Evolutionary conservation across 139 green algal species (phyloP), one percentile per base, ranked within the genome.

Genomic region (Haematococcus lacustris): DNA sequence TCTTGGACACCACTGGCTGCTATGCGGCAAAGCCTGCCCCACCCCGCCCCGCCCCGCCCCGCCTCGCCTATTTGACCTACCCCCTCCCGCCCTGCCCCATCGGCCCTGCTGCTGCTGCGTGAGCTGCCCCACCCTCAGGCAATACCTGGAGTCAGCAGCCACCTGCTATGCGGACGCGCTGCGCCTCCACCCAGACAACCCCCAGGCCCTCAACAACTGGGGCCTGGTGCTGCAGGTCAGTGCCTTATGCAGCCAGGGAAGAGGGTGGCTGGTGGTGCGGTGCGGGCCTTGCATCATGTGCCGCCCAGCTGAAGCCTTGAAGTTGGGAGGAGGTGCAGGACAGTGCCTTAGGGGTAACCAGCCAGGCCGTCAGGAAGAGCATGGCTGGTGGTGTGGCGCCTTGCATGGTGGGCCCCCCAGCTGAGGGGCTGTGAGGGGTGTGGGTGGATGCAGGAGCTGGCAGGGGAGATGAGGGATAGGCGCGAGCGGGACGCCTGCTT

Each of bases 131-230:
- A 23, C 0, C 70, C 67, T 57, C 51, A 76, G 70, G 51, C 40
- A 21, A 3, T 87, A 70, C 53, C 67, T 92, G 43, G 68, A 82
- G 34, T 34, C 75, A 3, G 86, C 87, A 0, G 78, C 79, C 7
- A 71, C 86, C 21, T 89, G 90, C 70, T 95, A 95, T 71, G 80
- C 84, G 13, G 68, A 73, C 25, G 85, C 87, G 1, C 78, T 93
- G 40, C 41, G 71, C n/a, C 67, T 77, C 39, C 79, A 85, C 35
- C 79, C 87, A 3, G 74, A 80, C 71, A 92, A 90, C 73, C 77
- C 89, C 1, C 88, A 92, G 73, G 89, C 86, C 35, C 86, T 94
- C 35, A 94, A 94, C 86, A 94, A 94, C 73, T 93, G 88, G 88
- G 90, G 85, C 13, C 79, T 95, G 41, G 86, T 93, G 51, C 68